phyloP scores from a whole-genome alignment of 2,329 filamentous ascomycete genomes.

The Alternaria triticina region DNA sequence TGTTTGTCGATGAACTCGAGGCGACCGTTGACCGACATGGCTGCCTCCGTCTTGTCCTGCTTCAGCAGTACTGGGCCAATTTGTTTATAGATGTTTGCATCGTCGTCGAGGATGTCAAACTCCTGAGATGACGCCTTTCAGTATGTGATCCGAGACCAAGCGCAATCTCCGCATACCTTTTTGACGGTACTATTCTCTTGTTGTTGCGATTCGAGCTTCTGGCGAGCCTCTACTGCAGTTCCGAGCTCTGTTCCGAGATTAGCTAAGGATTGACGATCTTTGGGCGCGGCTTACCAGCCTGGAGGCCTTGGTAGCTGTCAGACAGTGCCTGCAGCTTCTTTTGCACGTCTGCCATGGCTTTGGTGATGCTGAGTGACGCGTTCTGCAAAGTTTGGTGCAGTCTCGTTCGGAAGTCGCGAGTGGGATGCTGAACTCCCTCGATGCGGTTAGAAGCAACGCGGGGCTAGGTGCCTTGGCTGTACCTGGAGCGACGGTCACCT shows the following conservation, averaged over 20 bases:
- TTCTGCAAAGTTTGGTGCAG: constrained; percentile 22
- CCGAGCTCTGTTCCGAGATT: constrained; percentile 71
- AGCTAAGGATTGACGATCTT: constrained; percentile 7
- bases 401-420: constrained; percentile 24
- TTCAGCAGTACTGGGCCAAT: constrained; percentile 92
- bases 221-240: constrained; percentile 74
- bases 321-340: constrained; percentile 81
- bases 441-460: constrained; percentile 32
- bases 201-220: constrained; percentile 92
- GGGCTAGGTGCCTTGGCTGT: constrained; percentile 22
- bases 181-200: constrained; percentile 91
- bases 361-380: constrained; percentile 36
- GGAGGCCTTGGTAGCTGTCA: constrained; percentile 85
- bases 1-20: constrained; percentile 93
- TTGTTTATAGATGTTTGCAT: constrained; percentile 93
- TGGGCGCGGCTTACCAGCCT: constrained; percentile 68
- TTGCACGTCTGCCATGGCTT: constrained; percentile 64
- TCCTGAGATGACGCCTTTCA: constrained; percentile 62
- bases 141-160: neutral
- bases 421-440: constrained; percentile 29
- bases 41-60: constrained; percentile 89
- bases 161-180: constrained; percentile 60
- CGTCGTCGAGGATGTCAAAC: constrained; percentile 78
- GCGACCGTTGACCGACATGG: constrained; percentile 87
- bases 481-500: constrained; percentile 18